A percentile compares a stretch with the other conserved stretches of the same genome.
Conservation (phyloP, 768 basidiomycete species). For the Russula emetica region DNA sequence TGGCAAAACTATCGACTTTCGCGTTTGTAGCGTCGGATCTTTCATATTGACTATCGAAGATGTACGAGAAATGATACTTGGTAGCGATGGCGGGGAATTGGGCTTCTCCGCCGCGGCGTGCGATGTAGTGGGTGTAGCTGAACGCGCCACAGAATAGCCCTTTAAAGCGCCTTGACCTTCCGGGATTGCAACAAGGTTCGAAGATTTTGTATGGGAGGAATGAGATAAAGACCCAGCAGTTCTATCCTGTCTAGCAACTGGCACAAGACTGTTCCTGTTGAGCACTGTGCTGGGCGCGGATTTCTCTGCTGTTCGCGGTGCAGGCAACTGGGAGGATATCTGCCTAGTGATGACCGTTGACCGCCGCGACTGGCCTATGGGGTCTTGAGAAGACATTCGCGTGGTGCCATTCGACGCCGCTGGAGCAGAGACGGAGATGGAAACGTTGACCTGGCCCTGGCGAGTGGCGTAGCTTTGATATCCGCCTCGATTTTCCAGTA, state of each 20-base stretch:
- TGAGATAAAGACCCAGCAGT: not conserved
- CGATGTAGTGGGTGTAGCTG: not conserved
- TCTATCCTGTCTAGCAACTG: conserved; percentile 3
- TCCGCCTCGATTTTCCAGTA: not conserved
- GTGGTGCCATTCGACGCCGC: not conserved
- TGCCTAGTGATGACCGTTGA: not conserved
- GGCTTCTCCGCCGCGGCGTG: not conserved
- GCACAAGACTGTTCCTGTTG: not conserved
- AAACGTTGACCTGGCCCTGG: not conserved
- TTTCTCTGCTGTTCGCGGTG: not conserved
- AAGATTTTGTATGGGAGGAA: not conserved
- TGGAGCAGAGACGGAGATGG: not conserved
- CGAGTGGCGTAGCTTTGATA: not conserved
- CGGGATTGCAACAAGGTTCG: not conserved
- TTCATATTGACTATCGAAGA: not conserved
- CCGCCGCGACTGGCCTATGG: not conserved
- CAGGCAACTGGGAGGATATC: not conserved
- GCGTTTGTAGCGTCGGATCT: not conserved
- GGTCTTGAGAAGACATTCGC: not conserved
- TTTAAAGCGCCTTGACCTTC: not conserved
- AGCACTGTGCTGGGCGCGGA: not conserved
- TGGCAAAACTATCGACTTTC: not conserved
- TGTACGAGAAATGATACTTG: not conserved
- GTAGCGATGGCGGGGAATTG: not conserved
- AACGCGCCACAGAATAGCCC: not conserved